Conservation (phyloP, 2,329 filamentous ascomycete genomes). For the Pestalotiopsis sp. region DNA sequence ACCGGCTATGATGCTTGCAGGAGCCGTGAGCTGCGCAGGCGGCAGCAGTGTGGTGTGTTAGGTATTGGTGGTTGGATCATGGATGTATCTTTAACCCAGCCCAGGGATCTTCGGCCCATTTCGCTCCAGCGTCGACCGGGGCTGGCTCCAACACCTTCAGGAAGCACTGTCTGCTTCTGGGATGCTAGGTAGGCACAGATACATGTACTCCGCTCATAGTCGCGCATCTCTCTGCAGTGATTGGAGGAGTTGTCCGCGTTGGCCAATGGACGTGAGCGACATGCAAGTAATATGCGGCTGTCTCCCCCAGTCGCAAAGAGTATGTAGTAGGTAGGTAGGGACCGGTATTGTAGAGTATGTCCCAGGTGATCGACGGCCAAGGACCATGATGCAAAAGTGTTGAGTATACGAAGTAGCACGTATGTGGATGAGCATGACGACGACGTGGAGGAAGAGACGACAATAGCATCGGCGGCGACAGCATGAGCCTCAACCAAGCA, state of each 20-base stretch:
- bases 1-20: slow-evolving; percentile 11
- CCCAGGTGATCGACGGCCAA: background rate
- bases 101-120: slow-evolving; percentile 2
- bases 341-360: background rate
- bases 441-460: background rate
- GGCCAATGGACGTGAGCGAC: background rate
- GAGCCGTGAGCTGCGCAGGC: slow-evolving; percentile 6
- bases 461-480: background rate
- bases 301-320: background rate
- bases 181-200: background rate
- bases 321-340: background rate
- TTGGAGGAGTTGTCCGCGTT: background rate
- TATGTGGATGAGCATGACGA: background rate
- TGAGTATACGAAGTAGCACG: background rate
- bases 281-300: background rate
- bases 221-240: background rate
- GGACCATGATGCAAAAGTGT: background rate
- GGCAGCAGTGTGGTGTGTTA: background rate
- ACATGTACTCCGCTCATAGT: background rate
- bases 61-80: background rate
- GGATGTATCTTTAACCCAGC: background rate
- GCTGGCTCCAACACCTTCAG: background rate
- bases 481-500: background rate
- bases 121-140: background rate
- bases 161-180: background rate